phyloP scores from a whole-genome alignment of 495 filamentous ascomycete species.

The Penicillium pulvis region DNA sequence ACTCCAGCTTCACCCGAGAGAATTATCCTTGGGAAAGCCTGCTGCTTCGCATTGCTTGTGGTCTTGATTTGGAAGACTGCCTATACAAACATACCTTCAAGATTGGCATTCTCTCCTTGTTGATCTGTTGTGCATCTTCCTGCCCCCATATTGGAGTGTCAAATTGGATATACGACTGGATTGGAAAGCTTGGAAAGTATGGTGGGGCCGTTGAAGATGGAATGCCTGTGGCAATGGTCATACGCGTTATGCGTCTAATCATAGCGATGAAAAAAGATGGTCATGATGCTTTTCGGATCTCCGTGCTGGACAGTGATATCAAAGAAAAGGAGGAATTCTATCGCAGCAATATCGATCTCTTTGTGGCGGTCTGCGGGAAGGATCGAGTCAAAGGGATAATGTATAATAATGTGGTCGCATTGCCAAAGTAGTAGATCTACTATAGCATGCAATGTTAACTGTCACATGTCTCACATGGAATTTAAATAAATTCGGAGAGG shows the following conservation, averaged over 20 bases:
- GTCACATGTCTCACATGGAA: not conserved
- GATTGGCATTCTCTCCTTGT: not conserved
- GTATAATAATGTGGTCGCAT: not conserved
- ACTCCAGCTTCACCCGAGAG: not conserved
- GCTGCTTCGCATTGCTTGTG: not conserved
- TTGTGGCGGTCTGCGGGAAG: not conserved
- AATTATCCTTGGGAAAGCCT: not conserved
- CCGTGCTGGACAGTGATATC: not conserved
- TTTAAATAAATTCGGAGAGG: not conserved
- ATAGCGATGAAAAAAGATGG: not conserved
- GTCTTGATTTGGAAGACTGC: not conserved
- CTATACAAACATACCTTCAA: not conserved
- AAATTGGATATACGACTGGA: not conserved
- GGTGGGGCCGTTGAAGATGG: not conserved
- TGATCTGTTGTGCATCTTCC: not conserved
- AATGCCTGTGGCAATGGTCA: not conserved
- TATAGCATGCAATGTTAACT: not conserved
- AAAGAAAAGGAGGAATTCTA: not conserved
- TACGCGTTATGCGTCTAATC: not conserved
- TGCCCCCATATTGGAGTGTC: not conserved
- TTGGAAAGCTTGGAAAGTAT: not conserved
- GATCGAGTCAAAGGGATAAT: not conserved
- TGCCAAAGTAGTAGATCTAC: not conserved
- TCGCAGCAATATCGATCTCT: not conserved
- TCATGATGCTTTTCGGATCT: not conserved